Evolutionary conservation across 192 early-diverging fungal genomes (phyloP).

Genomic region (Coemansia sp.): DNA sequence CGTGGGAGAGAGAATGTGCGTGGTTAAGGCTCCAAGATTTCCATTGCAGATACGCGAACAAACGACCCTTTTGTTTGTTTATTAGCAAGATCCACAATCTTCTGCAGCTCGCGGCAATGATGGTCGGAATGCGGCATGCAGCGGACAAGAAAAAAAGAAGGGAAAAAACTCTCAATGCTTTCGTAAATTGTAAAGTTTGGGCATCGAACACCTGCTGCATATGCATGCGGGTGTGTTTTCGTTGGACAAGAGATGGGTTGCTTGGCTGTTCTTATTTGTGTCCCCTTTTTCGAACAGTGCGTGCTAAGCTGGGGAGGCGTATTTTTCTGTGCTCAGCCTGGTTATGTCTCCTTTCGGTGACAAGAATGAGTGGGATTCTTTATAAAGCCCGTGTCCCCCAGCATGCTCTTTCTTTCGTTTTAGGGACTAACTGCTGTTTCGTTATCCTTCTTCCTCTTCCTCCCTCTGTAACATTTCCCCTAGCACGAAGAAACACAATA

Average conservation of each 20-base stretch:
- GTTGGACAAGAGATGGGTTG: neutral
- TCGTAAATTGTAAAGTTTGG: neutral
- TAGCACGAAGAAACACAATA: too few relatives aligned
- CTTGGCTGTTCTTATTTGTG: constrained; percentile 5
- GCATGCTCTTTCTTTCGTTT: neutral
- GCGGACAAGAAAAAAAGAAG: neutral
- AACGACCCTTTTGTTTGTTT: constrained; percentile 4
- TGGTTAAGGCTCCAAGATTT: neutral
- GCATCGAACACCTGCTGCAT: constrained; percentile 13
- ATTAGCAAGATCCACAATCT: neutral
- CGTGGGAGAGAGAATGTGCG: too few relatives aligned
- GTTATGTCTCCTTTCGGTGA: neutral
- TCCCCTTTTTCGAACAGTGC: neutral
- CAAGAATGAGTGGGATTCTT: neutral
- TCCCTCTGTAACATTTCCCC: neutral
- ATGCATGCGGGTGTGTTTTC: neutral
- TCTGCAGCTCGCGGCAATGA: neutral
- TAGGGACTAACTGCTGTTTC: constrained; percentile 1
- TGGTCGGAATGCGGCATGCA: neutral
- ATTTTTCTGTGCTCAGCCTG: neutral
- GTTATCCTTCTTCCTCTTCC: neutral
- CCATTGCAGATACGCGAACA: constrained; percentile 6
- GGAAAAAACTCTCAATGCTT: neutral
- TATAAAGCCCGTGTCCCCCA: neutral
- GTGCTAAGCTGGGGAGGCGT: neutral